Evolutionary conservation across 495 filamentous ascomycete genomes (phyloP), one percentile per base, ranked within the genome.

Genomic region (Mytilinidion resinicola): DNA sequence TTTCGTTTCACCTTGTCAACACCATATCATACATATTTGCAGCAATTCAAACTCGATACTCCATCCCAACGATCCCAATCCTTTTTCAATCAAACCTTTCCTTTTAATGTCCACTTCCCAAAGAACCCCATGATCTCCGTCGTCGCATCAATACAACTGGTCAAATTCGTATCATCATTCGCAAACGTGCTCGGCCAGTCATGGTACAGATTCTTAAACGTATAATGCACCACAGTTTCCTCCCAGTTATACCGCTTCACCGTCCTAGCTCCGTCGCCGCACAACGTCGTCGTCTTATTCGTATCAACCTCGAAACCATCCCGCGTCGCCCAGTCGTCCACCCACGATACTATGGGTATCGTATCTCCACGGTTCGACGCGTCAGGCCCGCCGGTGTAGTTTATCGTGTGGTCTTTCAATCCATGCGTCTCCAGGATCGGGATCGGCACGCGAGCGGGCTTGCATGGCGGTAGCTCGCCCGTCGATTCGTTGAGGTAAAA

Each of bases 401-500:
- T 14, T n/a, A 65, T 62, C 34, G 49, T 58, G 12, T 54, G 14
- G 41, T 65, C 63, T 9, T 56, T 60, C n/a, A 36, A 39, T 11
- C 63, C 63, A 38, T 65, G 63, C 17, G 59, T 51, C 15, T 65
- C 63, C n/a, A 65, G 9, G 9, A 61, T 46, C 3, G 63, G 63
- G 25, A 62, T 51, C 15, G 39, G 11, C 7, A 25, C 17, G 19
- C 58, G 57, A 12, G 60, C 33, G 3, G 56, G 55, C 8, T 36
- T 59, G 41, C 61, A 63, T 1, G 61, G 61, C 11, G 55, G 61
- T 1, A 56, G 50, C 39, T 57, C n/a, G 7, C 34, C 10, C 12
- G 55, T 63, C 2, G 17, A 21, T 15, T n/a, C 9, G 19, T 57
- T 25, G 12, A 58, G 50, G 57, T 80, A 79, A 53, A 76, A 73